A percentile compares a stretch with the other conserved stretches of the same genome.
phyloP scores from a whole-genome alignment of 2,329 filamentous ascomycete species.

The Apiospora arundinis region DNA sequence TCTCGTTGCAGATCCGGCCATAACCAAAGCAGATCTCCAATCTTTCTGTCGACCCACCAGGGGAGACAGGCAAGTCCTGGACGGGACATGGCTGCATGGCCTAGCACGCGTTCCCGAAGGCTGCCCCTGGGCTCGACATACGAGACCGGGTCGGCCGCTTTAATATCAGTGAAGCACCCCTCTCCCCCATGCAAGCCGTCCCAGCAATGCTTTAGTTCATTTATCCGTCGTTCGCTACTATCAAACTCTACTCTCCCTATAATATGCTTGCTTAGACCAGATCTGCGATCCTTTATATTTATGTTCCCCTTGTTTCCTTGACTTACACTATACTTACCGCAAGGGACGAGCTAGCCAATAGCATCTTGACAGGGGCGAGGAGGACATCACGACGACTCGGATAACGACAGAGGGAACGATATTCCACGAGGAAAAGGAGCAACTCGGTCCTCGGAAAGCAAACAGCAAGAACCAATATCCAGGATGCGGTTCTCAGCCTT shows the following conservation, averaged over 20 bases:
- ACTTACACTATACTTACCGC: not conserved
- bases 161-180: not conserved
- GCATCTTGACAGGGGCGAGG: not conserved
- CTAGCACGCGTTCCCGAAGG: not conserved
- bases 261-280: not conserved
- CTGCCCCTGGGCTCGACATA: not conserved
- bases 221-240: not conserved
- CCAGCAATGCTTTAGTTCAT: not conserved
- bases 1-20: conserved; percentile 3
- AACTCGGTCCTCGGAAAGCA: not conserved
- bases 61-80: conserved; percentile 1
- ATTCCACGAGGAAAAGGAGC: not conserved
- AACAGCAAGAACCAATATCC: not conserved
- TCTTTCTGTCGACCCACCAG: conserved; percentile 12
- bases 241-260: not conserved
- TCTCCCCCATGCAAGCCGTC: not conserved
- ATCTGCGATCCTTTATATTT: not conserved
- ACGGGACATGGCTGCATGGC: not conserved
- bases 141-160: not conserved
- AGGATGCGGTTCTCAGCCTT: conserved; percentile 5
- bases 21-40: not conserved
- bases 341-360: not conserved
- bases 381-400: not conserved
- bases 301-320: not conserved
- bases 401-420: not conserved